Evolutionary conservation across 176 grass and related monocot genomes (phyloP), one percentile per base, ranked within the genome.

Genomic region (Hordeum marinum): DNA sequence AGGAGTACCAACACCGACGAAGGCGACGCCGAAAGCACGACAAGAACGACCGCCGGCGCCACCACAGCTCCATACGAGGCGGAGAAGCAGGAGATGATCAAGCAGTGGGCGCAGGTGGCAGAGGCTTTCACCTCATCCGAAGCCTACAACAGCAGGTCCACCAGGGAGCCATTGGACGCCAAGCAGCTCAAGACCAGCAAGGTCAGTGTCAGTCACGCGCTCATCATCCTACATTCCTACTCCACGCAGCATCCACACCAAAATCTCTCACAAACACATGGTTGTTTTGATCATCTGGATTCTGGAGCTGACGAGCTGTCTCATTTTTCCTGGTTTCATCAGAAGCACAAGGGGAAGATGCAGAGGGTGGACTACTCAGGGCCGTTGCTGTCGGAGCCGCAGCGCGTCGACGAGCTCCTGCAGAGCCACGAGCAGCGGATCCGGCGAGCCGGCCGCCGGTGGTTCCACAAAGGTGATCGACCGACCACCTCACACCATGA

Each of bases 391-490:
- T 87, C 72, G 8, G 90, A 91, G 72, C 79, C 92, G 1, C 78
- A 85, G 64, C 90, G 60, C 45, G 87, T 99, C 31, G 96, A 99
- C 63, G 88, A 99, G 78, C 83, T 96, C 75, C 84, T 99, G 84
- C 79, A 90, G 36, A 96, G 81, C 83, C 91, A 94, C 81, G 94
- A 96, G 58, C 84, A 86, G 81, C 90, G 87, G 13, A 96, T 96
- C 79, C 76, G 86, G 63, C 82, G 81, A 80, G 86, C 91, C 24
- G 79, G 80, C 34, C 88, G 84, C 42, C 92, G 86, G 66, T 96
- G 91, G 93, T 94, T 92, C 77, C 88, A 89, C 57, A 97, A 76
- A 94, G 94, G 94, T 97, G 70, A 29, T 6, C 60, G 21, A 23
- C 18, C 7, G 17, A 34, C 34, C 71, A 6, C 42, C 14, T 18